Evolutionary conservation across 116 monocot species (phyloP).

Genomic region (Posidonia oceanica): DNA sequence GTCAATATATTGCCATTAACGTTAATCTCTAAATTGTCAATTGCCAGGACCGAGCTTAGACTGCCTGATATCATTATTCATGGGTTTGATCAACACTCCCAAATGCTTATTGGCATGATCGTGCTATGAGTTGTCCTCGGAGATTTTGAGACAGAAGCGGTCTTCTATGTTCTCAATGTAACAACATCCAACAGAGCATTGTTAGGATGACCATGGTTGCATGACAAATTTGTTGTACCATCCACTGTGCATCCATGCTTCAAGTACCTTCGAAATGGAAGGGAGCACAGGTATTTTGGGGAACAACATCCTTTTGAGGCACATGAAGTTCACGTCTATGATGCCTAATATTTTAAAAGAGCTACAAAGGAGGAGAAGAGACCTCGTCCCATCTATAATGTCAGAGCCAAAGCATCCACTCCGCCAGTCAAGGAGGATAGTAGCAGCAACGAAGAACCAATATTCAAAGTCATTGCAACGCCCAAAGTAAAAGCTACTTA

Average conservation of each 20-base stretch:
- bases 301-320: background rate
- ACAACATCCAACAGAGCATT: background rate
- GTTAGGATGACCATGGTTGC: background rate
- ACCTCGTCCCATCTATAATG: fast-evolving
- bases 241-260: background rate
- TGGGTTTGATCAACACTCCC: background rate
- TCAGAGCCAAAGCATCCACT: background rate
- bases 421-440: background rate
- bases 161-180: background rate
- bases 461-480: background rate
- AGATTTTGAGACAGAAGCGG: background rate
- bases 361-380: fast-evolving
- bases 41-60: background rate
- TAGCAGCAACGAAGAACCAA: background rate
- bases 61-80: background rate
- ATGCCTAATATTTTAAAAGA: background rate
- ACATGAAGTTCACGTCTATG: background rate
- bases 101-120: background rate
- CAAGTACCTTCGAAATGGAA: background rate
- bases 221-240: background rate
- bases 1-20: no score
- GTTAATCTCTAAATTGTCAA: background rate
- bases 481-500: background rate
- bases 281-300: background rate
- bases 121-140: background rate